These are phyloP conservation scores for Anisodus acutangulus DNA, from an alignment of 257 asterid genomes.

Conservation along the genomic window DNA sequence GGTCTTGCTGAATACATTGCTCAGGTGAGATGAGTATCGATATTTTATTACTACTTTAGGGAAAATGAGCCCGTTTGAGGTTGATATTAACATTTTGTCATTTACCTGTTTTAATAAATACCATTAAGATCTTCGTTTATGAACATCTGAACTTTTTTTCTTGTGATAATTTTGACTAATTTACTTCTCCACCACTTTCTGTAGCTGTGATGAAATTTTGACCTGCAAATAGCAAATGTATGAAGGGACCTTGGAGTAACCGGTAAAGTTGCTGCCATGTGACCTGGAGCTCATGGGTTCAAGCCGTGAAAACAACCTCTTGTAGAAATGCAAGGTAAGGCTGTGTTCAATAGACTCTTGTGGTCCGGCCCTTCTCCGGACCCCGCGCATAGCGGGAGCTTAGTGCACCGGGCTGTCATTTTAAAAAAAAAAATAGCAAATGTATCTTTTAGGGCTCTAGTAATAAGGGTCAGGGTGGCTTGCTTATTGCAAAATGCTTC, in stretches of 20 bases:
- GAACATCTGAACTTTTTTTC: not conserved
- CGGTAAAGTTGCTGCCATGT: too few relatives aligned
- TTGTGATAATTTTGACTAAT: not conserved
- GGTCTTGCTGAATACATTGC: constrained; percentile 96
- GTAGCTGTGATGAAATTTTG: not conserved
- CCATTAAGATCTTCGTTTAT: not conserved
- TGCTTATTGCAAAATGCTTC: not conserved
- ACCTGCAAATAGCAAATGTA: not conserved
- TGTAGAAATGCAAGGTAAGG: too few relatives aligned
- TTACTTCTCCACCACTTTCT: not conserved
- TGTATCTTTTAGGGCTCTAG: not conserved
- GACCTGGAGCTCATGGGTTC: too few relatives aligned
- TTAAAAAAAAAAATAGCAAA: constrained; percentile 6
- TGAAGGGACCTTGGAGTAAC: too few relatives aligned
- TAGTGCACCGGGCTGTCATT: too few relatives aligned
- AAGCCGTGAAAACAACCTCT: too few relatives aligned
- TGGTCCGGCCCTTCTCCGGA: too few relatives aligned
- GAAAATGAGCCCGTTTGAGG: not conserved
- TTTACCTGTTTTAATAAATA: not conserved
- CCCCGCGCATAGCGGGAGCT: too few relatives aligned
- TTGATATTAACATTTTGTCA: constrained; percentile 22
- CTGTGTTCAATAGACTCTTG: too few relatives aligned
- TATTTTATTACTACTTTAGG: constrained; percentile 21
- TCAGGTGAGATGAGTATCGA: constrained; percentile 62
- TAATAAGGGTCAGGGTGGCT: not conserved